Percentiles rank a stretch among this genome's conserved stretches.
These are phyloP conservation scores for Citrullus amarus DNA, from an alignment of 306 rosid species.

Conservation along the genomic window DNA sequence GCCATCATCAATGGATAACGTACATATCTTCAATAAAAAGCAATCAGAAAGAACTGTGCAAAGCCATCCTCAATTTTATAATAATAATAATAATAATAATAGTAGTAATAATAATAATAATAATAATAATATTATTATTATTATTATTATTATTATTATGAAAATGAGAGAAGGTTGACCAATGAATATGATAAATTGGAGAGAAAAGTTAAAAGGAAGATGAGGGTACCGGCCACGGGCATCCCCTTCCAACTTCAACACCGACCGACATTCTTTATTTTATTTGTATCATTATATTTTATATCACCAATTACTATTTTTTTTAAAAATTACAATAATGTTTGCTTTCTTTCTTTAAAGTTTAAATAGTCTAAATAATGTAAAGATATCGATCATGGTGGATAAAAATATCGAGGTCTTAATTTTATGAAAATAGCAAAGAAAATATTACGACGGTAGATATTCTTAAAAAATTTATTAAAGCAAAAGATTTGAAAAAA, in stretches of 20 bases:
- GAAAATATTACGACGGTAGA: too few relatives aligned
- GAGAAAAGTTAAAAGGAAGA: not conserved
- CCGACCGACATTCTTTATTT: not conserved
- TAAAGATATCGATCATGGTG: too few relatives aligned
- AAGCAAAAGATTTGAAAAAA: too few relatives aligned
- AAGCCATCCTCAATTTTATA: not conserved
- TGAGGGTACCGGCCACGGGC: not conserved
- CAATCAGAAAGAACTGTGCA: not conserved
- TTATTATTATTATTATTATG: not conserved
- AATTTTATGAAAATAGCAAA: too few relatives aligned
- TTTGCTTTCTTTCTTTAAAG: too few relatives aligned
- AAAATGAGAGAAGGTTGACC: constrained; percentile 4
- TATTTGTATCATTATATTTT: not conserved
- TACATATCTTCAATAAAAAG: not conserved
- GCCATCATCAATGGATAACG: not conserved
- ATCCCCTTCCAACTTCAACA: not conserved
- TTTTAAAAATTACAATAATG: too few relatives aligned
- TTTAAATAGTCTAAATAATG: too few relatives aligned
- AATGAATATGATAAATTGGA: not conserved
- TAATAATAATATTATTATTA: too few relatives aligned
- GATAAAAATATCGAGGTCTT: too few relatives aligned
- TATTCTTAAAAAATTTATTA: too few relatives aligned
- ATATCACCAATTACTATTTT: too few relatives aligned
- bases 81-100: not conserved
- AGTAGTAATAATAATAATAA: not conserved